Base-by-base conservation (phyloP, 345 rosid species). In the Psidium guajava region DNA sequence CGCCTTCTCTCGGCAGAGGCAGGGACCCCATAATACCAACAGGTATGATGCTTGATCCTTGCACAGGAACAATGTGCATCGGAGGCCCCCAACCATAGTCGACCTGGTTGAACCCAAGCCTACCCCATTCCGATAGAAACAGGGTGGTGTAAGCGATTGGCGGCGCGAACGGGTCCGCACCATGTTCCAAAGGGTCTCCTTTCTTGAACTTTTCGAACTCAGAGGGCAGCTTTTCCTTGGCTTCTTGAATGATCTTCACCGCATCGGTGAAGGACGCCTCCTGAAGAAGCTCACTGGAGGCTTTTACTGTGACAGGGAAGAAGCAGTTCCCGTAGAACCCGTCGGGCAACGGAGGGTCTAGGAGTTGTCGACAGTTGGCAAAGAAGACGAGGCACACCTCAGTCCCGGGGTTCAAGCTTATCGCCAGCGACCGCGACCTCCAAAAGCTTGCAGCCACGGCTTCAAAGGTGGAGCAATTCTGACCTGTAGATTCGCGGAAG, bases 261-360 rank as follows among this genome's bases (percentile, higher is more conserved):
- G 89, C 95, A 18, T 90, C 93, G 4, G 64, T 21, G 8, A 54
- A 58, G 11, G 94, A 84, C 32, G 88, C 88, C 40, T 87, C 82
- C 83, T 82, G 57, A 12, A 91, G 58, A 52, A 86, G 74, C 24
- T 89, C 89, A 18, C 89, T 87, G 11, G 90, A 84, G 64, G 90
- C 88, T 44, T 91, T 83, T 61, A 92, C 84, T 1, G 91, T 93
- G 69, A 94, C 93, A 0, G 95, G 95, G 84, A 91, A 95, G 91
- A 94, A 92, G 73, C 94, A 93, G 88, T 95, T 94, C 5, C 98
- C 95, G 50, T 95, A 94, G 89, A 95, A 94, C 6, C 98, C 96
- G 15, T 58, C 40, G 3, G 94, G 94, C 86, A 92, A 32, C 14
- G 95, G 94, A 73, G 95, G 93, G 57, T 92, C 86, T 47, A 91